These are phyloP conservation scores for Bryopsis sp. DNA, from an alignment of 139 green algal species.

Conservation along the genomic window DNA sequence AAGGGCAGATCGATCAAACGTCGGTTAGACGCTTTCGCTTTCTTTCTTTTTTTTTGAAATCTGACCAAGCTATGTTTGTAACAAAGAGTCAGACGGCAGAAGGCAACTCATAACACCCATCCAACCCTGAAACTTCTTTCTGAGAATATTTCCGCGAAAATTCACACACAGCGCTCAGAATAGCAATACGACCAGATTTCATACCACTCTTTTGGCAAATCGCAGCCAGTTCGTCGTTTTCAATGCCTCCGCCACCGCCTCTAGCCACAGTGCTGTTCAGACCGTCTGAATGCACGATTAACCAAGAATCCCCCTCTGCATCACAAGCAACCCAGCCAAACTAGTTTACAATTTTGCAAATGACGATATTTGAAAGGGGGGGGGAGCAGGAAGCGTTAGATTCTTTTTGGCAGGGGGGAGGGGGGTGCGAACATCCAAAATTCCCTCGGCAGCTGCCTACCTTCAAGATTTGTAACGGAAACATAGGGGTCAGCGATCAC, in stretches of 20 bases:
- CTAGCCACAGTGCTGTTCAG: constrained; percentile 76
- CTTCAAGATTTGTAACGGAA: constrained; percentile 42
- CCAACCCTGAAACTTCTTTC: too few relatives aligned
- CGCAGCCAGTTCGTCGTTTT: constrained; percentile 52
- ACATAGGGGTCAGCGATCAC: constrained; percentile 69
- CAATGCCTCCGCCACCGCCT: constrained; percentile 75
- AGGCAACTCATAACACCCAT: too few relatives aligned
- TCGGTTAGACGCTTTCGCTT: too few relatives aligned
- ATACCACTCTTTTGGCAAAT: constrained; percentile 23
- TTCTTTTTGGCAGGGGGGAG: too few relatives aligned
- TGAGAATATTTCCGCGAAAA: neutral
- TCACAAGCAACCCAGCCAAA: neutral
- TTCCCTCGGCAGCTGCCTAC: too few relatives aligned
- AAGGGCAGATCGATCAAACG: too few relatives aligned
- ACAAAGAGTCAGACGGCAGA: too few relatives aligned
- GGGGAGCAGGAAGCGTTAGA: too few relatives aligned
- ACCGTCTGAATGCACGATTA: constrained; percentile 77
- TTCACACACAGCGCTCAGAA: constrained; percentile 2
- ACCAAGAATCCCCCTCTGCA: constrained; percentile 52
- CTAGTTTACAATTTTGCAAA: neutral
- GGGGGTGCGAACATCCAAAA: too few relatives aligned
- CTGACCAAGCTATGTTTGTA: too few relatives aligned
- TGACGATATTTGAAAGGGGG: neutral
- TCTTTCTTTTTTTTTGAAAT: too few relatives aligned
- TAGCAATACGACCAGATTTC: constrained; percentile 1